These are phyloP conservation scores for Puccinia coronata DNA, from an alignment of 1,284 basidiomycete species.

Conservation along the genomic window DNA sequence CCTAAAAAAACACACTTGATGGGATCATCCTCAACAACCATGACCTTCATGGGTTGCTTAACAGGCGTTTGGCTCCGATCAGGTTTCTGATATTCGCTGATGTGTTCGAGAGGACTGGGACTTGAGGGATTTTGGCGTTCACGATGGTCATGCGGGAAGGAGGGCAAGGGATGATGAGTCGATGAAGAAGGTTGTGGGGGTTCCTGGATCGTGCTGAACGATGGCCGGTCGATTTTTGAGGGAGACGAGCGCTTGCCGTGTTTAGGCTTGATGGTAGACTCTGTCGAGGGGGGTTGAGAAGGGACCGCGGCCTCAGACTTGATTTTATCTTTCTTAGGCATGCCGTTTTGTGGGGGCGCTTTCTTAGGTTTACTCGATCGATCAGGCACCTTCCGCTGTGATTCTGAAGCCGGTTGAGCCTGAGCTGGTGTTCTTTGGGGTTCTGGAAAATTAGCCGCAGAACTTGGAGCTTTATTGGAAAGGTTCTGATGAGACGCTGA, in stretches of 20 bases:
- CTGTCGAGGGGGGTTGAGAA: neutral
- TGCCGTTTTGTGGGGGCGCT: neutral
- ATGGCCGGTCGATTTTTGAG: neutral
- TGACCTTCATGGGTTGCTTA: conserved; percentile 44
- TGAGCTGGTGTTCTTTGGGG: neutral
- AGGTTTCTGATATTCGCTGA: conserved; percentile 16
- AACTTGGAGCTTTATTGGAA: neutral
- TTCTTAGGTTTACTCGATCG: neutral
- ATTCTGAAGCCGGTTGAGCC: neutral
- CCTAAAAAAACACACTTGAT: conserved; percentile 23
- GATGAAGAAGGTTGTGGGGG: neutral
- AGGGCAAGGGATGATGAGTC: neutral
- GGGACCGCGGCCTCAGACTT: neutral
- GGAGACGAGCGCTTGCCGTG: neutral
- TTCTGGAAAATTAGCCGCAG: neutral
- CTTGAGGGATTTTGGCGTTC: neutral
- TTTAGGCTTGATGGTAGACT: neutral
- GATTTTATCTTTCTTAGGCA: neutral
- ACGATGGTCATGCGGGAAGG: too few species aligned
- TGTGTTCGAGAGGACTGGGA: conserved; percentile 14
- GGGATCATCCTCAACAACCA: conserved; percentile 48
- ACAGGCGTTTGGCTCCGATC: neutral
- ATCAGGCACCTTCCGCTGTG: neutral
- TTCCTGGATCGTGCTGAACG: neutral
- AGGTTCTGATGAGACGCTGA: neutral